phyloP scores from a whole-genome alignment of 768 basidiomycete genomes.

The Krasilnikovozyma curviuscula region DNA sequence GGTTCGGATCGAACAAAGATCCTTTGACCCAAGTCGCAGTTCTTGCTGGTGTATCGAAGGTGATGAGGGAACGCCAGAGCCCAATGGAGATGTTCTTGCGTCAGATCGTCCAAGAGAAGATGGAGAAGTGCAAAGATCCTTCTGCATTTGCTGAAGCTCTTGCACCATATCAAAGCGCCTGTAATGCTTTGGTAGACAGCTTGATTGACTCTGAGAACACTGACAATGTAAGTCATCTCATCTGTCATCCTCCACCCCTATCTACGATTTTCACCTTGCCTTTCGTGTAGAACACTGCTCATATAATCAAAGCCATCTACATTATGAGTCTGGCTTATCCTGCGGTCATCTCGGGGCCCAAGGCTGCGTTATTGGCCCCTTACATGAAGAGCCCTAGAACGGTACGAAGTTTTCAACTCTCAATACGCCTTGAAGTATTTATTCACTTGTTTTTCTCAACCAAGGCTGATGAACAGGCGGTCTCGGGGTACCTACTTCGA shows the following conservation, averaged over 20 bases:
- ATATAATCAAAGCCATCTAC: constrained; percentile 68
- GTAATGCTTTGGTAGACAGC: constrained; percentile 66
- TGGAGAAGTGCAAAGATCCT: too few species aligned
- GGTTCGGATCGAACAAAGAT: constrained; percentile 42
- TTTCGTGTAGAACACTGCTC: constrained; percentile 45
- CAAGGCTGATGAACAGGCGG: constrained; percentile 62
- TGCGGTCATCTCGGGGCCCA: constrained; percentile 56
- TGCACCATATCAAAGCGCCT: constrained; percentile 55
- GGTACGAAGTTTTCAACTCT: constrained; percentile 34
- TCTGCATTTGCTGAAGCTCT: constrained; percentile 33
- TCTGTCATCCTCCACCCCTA: too few species aligned
- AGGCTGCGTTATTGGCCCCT: constrained; percentile 68
- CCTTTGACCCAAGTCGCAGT: constrained; percentile 28
- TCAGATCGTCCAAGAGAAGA: constrained; percentile 57
- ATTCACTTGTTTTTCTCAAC: constrained; percentile 1
- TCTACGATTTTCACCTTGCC: too few species aligned
- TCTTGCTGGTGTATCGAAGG: constrained; percentile 65
- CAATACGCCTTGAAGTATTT: background rate
- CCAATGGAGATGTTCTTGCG: constrained; percentile 68
- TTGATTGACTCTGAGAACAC: constrained; percentile 45
- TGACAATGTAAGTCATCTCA: background rate
- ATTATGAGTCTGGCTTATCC: constrained; percentile 67
- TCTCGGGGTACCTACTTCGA: constrained; percentile 68
- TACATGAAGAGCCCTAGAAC: constrained; percentile 69
- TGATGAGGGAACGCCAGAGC: constrained; percentile 64